A percentile compares a stretch with the other conserved stretches of the same genome.
Evolutionary conservation across 805 yeast species (phyloP).

Genomic region (Metschnikowia lochheadii): DNA sequence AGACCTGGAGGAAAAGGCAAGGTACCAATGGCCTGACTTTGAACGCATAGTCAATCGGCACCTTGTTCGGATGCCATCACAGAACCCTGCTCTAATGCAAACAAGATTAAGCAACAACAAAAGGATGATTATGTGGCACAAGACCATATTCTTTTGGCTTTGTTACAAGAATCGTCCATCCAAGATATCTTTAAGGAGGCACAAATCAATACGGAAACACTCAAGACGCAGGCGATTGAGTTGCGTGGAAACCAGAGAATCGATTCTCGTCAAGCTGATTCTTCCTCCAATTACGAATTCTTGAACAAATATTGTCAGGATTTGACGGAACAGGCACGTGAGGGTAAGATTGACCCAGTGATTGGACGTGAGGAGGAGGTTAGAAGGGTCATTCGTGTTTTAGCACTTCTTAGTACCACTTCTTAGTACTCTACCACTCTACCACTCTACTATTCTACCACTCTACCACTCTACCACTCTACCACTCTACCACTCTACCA

Average conservation of each 20-base stretch:
- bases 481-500: too few species aligned
- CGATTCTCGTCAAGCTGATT: constrained; percentile 91
- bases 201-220: constrained; percentile 59
- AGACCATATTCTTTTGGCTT: constrained; percentile 84
- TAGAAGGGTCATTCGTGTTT: constrained; percentile 87
- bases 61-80: constrained; percentile 81
- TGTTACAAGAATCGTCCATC: constrained; percentile 73
- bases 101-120: constrained; percentile 76
- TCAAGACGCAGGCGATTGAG: constrained; percentile 72
- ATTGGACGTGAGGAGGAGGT: constrained; percentile 99
- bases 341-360: constrained; percentile 95
- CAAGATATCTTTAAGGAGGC: constrained; percentile 70
- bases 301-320: constrained; percentile 87
- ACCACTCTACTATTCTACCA: too few species aligned
- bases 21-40: constrained; percentile 80
- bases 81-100: constrained; percentile 82
- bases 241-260: constrained; percentile 89
- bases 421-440: too few species aligned
- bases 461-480: too few species aligned
- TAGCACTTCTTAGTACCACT: too few species aligned
- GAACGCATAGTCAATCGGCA: constrained; percentile 78
- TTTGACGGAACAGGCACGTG: constrained; percentile 87
- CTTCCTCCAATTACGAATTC: constrained; percentile 80
- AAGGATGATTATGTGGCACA: constrained; percentile 91
- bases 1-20: constrained; percentile 51